Percentiles rank a stretch among this genome's conserved stretches.
Conservation (phyloP, 78 protist species). For the Andalucia godoyi region DNA sequence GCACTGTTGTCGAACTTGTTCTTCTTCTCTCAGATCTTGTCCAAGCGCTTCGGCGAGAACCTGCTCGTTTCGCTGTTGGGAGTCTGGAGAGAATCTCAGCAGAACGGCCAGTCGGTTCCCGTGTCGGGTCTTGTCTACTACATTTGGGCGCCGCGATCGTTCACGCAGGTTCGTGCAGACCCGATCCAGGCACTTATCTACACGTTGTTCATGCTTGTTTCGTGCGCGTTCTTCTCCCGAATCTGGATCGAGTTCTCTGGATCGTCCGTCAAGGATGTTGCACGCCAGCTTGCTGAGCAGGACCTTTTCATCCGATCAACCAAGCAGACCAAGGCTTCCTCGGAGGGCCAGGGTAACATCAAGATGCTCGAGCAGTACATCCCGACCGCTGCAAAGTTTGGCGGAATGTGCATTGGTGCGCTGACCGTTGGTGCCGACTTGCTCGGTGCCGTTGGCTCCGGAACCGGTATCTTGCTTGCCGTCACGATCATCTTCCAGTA, state of each 20-base stretch:
- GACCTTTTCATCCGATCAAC: conserved; percentile 42
- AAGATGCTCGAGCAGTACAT: conserved; percentile 90
- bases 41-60: conserved; percentile 77
- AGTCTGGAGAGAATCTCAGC: conserved; percentile 60
- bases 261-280: conserved; percentile 88
- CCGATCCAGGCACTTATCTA: conserved; percentile 95
- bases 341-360: conserved; percentile 20
- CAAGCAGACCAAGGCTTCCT: conserved; percentile 47
- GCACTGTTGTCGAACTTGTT: conserved; percentile 92
- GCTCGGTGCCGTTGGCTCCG: conserved; percentile 71
- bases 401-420: conserved; percentile 99
- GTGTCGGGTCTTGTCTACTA: conserved; percentile 95
- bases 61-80: conserved; percentile 84
- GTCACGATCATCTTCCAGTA: conserved; percentile 96
- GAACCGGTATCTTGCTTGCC: conserved; percentile 99
- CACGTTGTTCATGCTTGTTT: conserved; percentile 76
- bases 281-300: conserved; percentile 85
- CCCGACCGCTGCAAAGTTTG: conserved; percentile 98
- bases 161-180: conserved; percentile 57
- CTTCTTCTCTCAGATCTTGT: conserved; percentile 94
- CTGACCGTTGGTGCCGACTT: conserved; percentile 95
- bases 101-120: conserved; percentile 36
- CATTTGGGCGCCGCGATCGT: conserved; percentile 86
- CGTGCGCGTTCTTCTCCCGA: conserved; percentile 96
- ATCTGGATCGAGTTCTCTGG: conserved; percentile 92